A percentile compares a stretch with the other conserved stretches of the same genome.
These are phyloP conservation scores for Alternaria ethzedia DNA, from an alignment of 2,329 filamentous ascomycete genomes.

Conservation along the genomic window DNA sequence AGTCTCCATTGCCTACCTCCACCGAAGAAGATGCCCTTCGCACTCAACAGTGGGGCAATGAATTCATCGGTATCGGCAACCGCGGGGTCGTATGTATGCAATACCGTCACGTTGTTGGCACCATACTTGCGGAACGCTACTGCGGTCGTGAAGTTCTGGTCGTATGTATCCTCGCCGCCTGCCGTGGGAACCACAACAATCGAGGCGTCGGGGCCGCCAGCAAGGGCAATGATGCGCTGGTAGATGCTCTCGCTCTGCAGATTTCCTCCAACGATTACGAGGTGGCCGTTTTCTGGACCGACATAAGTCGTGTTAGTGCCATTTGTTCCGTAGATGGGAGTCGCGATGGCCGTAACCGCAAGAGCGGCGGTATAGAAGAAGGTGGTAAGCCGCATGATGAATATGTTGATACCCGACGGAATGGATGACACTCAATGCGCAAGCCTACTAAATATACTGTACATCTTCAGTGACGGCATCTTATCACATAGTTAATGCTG, in stretches of 20 bases:
- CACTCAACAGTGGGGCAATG: conserved; percentile 24
- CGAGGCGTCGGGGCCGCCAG: conserved; percentile 28
- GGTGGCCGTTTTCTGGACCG: conserved; percentile 30
- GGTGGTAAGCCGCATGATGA: conserved; percentile 15
- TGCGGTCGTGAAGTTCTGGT: conserved; percentile 26
- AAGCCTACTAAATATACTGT: not conserved
- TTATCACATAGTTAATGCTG: conserved; percentile 5
- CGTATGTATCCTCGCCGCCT: conserved; percentile 29
- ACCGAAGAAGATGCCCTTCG: conserved; percentile 31
- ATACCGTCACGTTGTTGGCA: conserved; percentile 30
- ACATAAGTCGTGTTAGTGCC: conserved; percentile 22
- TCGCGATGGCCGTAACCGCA: conserved; percentile 10
- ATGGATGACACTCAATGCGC: fast-evolving
- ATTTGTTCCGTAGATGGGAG: conserved; percentile 3
- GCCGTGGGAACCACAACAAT: conserved; percentile 34
- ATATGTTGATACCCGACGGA: not conserved
- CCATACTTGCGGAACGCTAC: conserved; percentile 23
- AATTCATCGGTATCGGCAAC: conserved; percentile 32
- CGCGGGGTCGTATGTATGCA: conserved; percentile 33
- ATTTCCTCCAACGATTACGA: conserved; percentile 35
- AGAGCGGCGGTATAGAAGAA: conserved; percentile 9
- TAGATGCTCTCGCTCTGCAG: conserved; percentile 31
- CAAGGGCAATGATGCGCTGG: conserved; percentile 33
- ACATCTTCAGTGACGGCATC: not conserved
- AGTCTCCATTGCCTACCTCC: conserved; percentile 34